Conservation (phyloP, 2,329 filamentous ascomycete genomes). For the Venturia asperata region DNA sequence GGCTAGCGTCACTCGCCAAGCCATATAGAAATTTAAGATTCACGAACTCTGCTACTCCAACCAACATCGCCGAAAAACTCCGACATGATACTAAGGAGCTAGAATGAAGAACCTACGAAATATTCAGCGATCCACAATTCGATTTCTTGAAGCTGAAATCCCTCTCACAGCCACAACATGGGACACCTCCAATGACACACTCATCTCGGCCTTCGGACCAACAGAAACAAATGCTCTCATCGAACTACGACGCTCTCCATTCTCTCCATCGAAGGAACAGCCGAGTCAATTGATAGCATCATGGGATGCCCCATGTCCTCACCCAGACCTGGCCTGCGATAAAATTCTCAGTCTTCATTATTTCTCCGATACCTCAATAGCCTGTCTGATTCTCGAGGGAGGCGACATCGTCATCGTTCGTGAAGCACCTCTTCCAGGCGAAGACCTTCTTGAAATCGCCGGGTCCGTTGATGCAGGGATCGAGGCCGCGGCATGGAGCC, state of each 20-base stretch:
- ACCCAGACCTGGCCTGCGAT: slow-evolving; percentile 68
- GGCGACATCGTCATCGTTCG: slow-evolving; percentile 85
- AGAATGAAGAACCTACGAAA: slow-evolving; percentile 85
- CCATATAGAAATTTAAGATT: slow-evolving; percentile 1
- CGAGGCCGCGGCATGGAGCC: slow-evolving; percentile 82
- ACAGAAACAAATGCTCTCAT: slow-evolving; percentile 62
- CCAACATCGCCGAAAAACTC: neutral
- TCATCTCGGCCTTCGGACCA: slow-evolving; percentile 81
- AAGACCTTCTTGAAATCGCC: slow-evolving; percentile 87
- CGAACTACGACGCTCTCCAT: slow-evolving; percentile 55
- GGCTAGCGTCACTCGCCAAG: slow-evolving; percentile 6
- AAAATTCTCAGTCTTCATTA: slow-evolving; percentile 72
- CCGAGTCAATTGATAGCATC: slow-evolving; percentile 55
- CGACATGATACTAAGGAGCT: neutral
- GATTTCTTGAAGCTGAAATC: slow-evolving; percentile 48
- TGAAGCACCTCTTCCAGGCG: slow-evolving; percentile 58
- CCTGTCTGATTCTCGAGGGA: slow-evolving; percentile 77
- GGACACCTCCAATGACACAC: slow-evolving; percentile 70
- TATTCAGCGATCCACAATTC: slow-evolving; percentile 62
- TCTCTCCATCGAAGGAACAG: slow-evolving; percentile 37
- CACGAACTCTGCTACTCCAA: neutral
- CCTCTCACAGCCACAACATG: slow-evolving; percentile 72
- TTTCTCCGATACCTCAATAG: slow-evolving; percentile 70
- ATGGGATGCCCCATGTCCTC: slow-evolving; percentile 81
- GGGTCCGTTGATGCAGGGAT: slow-evolving; percentile 92